These are phyloP conservation scores for Rickenella mellea DNA, from an alignment of 768 basidiomycete genomes.

Conservation along the genomic window DNA sequence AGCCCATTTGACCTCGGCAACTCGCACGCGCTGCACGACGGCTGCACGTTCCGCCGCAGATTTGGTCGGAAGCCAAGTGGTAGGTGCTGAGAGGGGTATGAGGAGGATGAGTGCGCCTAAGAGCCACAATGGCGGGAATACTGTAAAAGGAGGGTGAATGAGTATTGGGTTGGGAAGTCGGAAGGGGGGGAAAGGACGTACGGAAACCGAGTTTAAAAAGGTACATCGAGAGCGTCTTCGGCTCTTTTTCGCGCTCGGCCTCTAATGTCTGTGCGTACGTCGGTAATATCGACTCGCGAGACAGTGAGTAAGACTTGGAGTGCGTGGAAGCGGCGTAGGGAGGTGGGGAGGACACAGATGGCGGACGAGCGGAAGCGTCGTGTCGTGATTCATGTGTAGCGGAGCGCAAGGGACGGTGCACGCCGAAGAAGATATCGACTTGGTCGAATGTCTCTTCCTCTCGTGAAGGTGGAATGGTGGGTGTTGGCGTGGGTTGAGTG, in stretches of 20 bases:
- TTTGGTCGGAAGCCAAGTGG: conserved; percentile 27
- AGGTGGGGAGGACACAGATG: neutral
- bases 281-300: neutral
- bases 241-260: too few relatives aligned
- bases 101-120: neutral
- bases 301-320: neutral
- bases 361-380: neutral
- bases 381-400: neutral
- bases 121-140: neutral
- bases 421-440: neutral
- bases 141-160: neutral
- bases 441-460: neutral
- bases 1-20: conserved; percentile 33
- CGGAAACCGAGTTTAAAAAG: neutral
- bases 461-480: neutral
- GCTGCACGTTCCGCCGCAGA: conserved; percentile 24
- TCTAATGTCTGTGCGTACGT: too few relatives aligned
- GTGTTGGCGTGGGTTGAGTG: neutral
- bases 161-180: neutral
- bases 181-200: neutral
- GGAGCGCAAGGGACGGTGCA: neutral
- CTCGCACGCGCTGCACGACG: conserved; percentile 22
- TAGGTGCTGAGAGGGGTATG: conserved; percentile 16
- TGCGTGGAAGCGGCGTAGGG: neutral
- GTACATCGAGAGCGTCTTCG: neutral